These are phyloP conservation scores for Cylindricascospora bacillispora DNA, from an alignment of 1,139 yeast genomes.

Conservation along the genomic window DNA sequence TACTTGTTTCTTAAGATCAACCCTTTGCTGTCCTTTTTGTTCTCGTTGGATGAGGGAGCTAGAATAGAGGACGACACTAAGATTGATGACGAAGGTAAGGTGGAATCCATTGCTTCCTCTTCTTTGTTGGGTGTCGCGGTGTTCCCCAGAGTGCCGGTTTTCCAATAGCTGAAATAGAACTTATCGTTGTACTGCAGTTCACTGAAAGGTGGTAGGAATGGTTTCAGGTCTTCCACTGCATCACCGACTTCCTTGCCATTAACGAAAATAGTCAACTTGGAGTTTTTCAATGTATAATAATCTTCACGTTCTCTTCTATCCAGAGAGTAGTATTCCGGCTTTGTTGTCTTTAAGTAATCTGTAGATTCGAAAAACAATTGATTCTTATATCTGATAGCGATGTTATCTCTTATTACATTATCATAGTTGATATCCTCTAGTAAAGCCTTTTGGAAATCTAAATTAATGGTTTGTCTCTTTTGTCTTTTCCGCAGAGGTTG, in stretches of 20 bases:
- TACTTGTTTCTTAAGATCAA: slow-evolving; percentile 33
- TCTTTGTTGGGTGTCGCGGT: not conserved
- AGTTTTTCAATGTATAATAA: slow-evolving; percentile 15
- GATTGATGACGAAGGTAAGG: not conserved
- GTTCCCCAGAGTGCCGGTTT: slow-evolving; percentile 20
- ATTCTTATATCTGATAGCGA: slow-evolving; percentile 74
- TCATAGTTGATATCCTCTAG: slow-evolving; percentile 19
- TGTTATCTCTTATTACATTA: slow-evolving; percentile 57
- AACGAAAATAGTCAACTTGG: slow-evolving; percentile 48
- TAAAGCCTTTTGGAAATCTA: slow-evolving; percentile 21
- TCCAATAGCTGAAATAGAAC: slow-evolving; percentile 31
- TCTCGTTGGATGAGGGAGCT: not conserved
- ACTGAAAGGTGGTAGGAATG: slow-evolving; percentile 69
- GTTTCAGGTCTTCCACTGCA: slow-evolving; percentile 55
- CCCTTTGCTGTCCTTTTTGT: slow-evolving; percentile 8
- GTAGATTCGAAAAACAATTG: slow-evolving; percentile 73
- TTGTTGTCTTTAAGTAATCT: slow-evolving; percentile 63
- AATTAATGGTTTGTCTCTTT: slow-evolving; percentile 9
- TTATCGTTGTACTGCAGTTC: slow-evolving; percentile 33
- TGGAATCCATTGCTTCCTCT: not conserved
- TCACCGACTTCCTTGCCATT: slow-evolving; percentile 62
- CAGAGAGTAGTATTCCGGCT: slow-evolving; percentile 26
- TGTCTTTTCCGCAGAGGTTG: slow-evolving; percentile 10
- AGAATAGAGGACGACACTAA: not conserved
- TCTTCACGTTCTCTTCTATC: slow-evolving; percentile 19